Percentiles rank a stretch among this genome's conserved stretches.
phyloP scores from a whole-genome alignment of 495 filamentous ascomycete species.

The Penicillium lagena region DNA sequence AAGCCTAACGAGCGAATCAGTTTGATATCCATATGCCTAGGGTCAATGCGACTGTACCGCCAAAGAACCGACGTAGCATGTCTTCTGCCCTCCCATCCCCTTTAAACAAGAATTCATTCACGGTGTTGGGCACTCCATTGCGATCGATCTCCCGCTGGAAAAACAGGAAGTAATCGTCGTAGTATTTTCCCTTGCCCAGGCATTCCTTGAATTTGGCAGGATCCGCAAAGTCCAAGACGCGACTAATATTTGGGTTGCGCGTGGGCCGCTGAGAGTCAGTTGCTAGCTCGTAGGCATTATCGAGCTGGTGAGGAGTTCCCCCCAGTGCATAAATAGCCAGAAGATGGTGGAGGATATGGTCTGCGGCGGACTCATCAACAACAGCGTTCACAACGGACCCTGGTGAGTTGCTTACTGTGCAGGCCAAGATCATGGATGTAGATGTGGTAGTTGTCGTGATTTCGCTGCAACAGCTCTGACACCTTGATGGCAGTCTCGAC shows the following conservation, averaged over 20 bases:
- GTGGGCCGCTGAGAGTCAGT: conserved; percentile 17
- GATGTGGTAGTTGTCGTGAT: conserved; percentile 16
- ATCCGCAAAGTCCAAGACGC: conserved; percentile 18
- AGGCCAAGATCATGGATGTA: conserved; percentile 13
- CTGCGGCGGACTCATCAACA: conserved; percentile 1
- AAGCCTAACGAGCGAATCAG: conserved; percentile 6
- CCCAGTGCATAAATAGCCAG: conserved; percentile 23
- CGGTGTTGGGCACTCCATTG: conserved; percentile 19
- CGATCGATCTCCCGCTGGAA: conserved; percentile 27
- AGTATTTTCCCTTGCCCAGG: conserved; percentile 18
- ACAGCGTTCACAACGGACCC: no score
- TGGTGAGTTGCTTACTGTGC: conserved; percentile 4
- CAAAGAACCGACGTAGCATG: conserved; percentile 25
- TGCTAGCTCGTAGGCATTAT: conserved; percentile 19
- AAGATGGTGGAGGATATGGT: conserved; percentile 30
- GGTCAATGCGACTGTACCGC: conserved; percentile 4
- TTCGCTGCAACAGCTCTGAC: conserved; percentile 7
- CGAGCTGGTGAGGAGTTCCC: conserved; percentile 14
- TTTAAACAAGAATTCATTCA: conserved; percentile 24
- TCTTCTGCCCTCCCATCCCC: conserved; percentile 19
- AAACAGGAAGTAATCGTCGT: conserved; percentile 27
- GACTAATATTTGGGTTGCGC: conserved; percentile 10
- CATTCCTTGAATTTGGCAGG: conserved; percentile 12
- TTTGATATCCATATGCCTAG: no score
- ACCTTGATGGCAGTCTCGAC: not conserved